These are phyloP conservation scores for Gilbertella persicaria DNA, from an alignment of 371 early-diverging fungal genomes.

Conservation along the genomic window DNA sequence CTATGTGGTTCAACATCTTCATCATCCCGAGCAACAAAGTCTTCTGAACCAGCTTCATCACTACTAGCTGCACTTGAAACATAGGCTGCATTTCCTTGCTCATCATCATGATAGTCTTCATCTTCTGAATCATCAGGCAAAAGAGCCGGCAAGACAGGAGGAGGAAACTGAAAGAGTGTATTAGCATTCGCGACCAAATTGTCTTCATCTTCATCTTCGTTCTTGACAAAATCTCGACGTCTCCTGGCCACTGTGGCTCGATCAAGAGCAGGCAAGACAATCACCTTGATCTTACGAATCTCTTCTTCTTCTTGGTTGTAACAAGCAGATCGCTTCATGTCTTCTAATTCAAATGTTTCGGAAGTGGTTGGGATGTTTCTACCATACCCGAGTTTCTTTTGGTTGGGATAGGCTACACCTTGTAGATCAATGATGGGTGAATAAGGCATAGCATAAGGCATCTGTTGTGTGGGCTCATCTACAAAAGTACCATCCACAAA, in stretches of 20 bases:
- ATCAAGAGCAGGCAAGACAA: conserved; percentile 43
- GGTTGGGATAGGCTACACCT: conserved; percentile 69
- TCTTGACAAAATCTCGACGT: conserved; percentile 41
- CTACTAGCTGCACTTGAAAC: conserved; percentile 9
- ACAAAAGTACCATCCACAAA: conserved; percentile 69
- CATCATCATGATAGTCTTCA: conserved; percentile 57
- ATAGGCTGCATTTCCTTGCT: conserved; percentile 12
- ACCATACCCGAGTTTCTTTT: conserved; percentile 64
- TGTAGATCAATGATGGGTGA: conserved; percentile 68
- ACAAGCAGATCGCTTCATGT: conserved; percentile 37
- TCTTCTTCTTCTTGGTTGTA: conserved; percentile 55
- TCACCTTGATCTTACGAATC: conserved; percentile 15
- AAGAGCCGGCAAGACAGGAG: conserved; percentile 26
- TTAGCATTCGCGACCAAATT: conserved; percentile 49
- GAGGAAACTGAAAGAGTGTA: conserved; percentile 41
- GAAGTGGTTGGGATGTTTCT: conserved; percentile 55
- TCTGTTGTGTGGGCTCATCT: conserved; percentile 69
- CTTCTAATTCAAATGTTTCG: conserved; percentile 52
- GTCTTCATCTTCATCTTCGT: conserved; percentile 58
- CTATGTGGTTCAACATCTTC: conserved; percentile 9
- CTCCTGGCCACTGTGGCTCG: conserved; percentile 46
- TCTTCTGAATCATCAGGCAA: conserved; percentile 63
- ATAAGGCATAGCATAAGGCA: conserved; percentile 67
- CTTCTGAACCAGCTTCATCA: conserved; percentile 32
- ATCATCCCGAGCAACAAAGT: conserved; percentile 17